A percentile compares a stretch with the other conserved stretches of the same genome.
Conservation (phyloP, 257 asterid genomes). For the Solanum stenotomum region DNA sequence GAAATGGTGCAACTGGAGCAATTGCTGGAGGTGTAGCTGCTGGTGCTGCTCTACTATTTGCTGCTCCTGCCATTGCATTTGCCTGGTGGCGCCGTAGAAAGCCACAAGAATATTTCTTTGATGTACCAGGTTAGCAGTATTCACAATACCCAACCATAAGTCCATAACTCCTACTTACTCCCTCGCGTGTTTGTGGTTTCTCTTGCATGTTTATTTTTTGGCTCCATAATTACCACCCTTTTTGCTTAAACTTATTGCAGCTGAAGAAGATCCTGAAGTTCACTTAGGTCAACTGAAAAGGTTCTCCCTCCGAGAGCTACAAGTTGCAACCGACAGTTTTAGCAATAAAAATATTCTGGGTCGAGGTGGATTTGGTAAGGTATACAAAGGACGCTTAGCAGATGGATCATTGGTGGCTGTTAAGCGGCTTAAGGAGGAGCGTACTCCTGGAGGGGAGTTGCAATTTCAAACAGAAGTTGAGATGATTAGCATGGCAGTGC, state of each 20-base stretch:
- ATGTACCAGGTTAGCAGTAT: conserved; percentile 35
- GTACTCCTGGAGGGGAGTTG: conserved; percentile 54
- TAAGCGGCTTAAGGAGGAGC: conserved; percentile 44
- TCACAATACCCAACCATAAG: not conserved
- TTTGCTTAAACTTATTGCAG: conserved; percentile 14
- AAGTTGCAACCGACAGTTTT: conserved; percentile 48
- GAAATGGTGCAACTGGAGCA: conserved; percentile 42
- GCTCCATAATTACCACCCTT: not conserved
- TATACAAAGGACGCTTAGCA: conserved; percentile 45
- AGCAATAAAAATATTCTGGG: conserved; percentile 47
- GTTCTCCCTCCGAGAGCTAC: conserved; percentile 41
- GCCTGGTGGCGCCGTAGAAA: conserved; percentile 57
- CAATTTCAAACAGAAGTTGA: conserved; percentile 54
- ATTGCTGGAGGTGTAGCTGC: conserved; percentile 57
- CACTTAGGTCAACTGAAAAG: conserved; percentile 48
- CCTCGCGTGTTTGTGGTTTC: not conserved
- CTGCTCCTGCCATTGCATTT: conserved; percentile 46
- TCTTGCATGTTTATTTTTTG: not conserved
- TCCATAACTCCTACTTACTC: not conserved
- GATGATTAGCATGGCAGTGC: conserved; percentile 55
- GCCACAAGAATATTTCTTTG: conserved; percentile 42
- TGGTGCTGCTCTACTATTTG: conserved; percentile 50
- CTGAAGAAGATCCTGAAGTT: conserved; percentile 52
- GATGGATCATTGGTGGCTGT: conserved; percentile 50
- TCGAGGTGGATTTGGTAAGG: conserved; percentile 52